phyloP scores from a whole-genome alignment of 1,284 basidiomycete species.

The Filobasidium uniguttulatum region DNA sequence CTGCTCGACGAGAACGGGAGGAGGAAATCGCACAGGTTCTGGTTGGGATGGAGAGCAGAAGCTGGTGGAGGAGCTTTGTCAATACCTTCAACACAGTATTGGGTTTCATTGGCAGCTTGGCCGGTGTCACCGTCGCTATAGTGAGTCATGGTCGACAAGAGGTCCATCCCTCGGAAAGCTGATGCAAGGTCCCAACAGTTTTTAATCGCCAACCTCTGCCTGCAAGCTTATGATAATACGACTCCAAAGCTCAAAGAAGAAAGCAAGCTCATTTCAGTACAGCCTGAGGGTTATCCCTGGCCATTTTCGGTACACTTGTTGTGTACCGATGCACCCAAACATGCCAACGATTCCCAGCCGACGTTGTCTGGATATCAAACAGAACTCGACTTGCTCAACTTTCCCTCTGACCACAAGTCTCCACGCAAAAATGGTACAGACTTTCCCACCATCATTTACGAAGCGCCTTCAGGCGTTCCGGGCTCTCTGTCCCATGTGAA shows the following conservation, averaged over 20 bases:
- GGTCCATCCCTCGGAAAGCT: no score
- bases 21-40: slow-evolving; percentile 21
- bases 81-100: slow-evolving; percentile 20
- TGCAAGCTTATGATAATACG: slow-evolving; percentile 27
- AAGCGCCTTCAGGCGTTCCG: slow-evolving; percentile 28
- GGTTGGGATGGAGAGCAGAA: slow-evolving; percentile 24
- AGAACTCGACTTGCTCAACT: neutral
- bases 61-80: slow-evolving; percentile 19
- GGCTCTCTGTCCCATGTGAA: slow-evolving; percentile 26
- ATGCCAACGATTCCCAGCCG: slow-evolving; percentile 11
- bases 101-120: slow-evolving; percentile 26
- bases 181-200: slow-evolving; percentile 17
- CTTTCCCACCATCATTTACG: slow-evolving; percentile 29
- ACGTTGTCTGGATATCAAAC: slow-evolving; percentile 4
- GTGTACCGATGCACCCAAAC: slow-evolving; percentile 20
- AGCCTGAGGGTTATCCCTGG: slow-evolving; percentile 21
- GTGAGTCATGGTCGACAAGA: no score
- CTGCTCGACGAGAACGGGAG: slow-evolving; percentile 17
- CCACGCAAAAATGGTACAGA: slow-evolving; percentile 13
- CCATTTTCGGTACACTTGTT: slow-evolving; percentile 25
- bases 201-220: slow-evolving; percentile 29
- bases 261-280: slow-evolving; percentile 21
- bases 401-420: slow-evolving; percentile 13
- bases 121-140: slow-evolving; percentile 22
- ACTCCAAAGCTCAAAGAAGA: slow-evolving; percentile 20